Evolutionary conservation across 495 filamentous ascomycete species (phyloP).

Genomic region (Baudoinia panamericana): DNA sequence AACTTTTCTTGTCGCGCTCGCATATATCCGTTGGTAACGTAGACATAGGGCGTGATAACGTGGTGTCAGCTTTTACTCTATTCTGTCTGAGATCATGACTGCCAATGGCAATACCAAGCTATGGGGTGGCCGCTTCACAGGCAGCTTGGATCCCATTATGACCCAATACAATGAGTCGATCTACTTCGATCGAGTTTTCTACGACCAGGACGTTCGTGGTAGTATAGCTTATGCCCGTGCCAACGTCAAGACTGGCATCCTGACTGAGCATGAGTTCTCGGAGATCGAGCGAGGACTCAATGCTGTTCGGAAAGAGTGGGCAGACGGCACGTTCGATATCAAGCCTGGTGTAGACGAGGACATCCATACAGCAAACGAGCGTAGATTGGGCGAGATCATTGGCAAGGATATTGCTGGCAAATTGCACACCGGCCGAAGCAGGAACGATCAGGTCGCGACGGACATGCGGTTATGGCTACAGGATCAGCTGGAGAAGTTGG

Average conservation of each 20-base stretch:
- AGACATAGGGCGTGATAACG: too few species aligned
- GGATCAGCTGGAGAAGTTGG: conserved; percentile 60
- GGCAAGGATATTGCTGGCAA: conserved; percentile 80
- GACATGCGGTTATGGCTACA: conserved; percentile 90
- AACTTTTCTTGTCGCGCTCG: too few species aligned
- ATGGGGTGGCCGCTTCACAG: conserved; percentile 75
- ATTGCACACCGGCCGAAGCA: conserved; percentile 79
- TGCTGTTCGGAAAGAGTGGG: conserved; percentile 67
- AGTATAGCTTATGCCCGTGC: conserved; percentile 80
- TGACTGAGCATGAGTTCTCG: conserved; percentile 60
- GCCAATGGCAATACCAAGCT: conserved; percentile 32
- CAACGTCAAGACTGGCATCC: conserved; percentile 61
- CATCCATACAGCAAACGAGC: conserved; percentile 91
- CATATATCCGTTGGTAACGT: too few species aligned
- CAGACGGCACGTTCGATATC: conserved; percentile 43
- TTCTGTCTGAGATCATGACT: too few species aligned
- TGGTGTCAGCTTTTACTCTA: too few species aligned
- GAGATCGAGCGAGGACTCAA: conserved; percentile 63
- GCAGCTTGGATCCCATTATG: conserved; percentile 81
- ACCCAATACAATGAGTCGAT: conserved; percentile 79
- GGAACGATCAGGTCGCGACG: conserved; percentile 89
- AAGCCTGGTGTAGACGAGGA: conserved; percentile 54
- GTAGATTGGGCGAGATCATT: conserved; percentile 77
- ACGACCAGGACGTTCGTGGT: conserved; percentile 66
- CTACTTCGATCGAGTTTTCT: conserved; percentile 69